Evolutionary conservation across 352 stramenopile species (phyloP).

Genomic region (Phytopythium kandeliae): DNA sequence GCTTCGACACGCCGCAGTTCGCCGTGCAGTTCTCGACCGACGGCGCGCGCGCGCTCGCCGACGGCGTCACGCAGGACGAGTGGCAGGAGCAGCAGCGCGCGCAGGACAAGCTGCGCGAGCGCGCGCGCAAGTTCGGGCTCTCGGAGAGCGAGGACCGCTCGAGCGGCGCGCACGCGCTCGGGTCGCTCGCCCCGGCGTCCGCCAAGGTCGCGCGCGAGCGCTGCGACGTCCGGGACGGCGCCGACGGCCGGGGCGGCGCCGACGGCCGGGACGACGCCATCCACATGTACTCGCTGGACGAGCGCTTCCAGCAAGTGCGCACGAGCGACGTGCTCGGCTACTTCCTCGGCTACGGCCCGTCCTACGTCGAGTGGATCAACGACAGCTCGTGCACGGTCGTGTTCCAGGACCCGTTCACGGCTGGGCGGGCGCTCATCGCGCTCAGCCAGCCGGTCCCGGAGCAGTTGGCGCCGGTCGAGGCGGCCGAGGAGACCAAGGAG

Average conservation of each 20-base stretch:
- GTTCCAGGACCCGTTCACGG: constrained; percentile 74
- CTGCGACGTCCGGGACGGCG: constrained; percentile 38
- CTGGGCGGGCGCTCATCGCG: constrained; percentile 53
- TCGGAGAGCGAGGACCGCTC: constrained; percentile 29
- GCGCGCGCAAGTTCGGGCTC: constrained; percentile 70
- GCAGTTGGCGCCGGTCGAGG: constrained; percentile 21
- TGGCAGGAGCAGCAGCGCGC: constrained; percentile 54
- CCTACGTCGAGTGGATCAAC: constrained; percentile 87
- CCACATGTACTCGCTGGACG: constrained; percentile 80
- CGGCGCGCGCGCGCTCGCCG: constrained; percentile 41
- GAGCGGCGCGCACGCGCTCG: constrained; percentile 9
- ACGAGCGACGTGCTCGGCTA: constrained; percentile 77
- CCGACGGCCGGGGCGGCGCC: too few species aligned
- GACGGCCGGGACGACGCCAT: constrained; percentile 62
- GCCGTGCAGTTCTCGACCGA: constrained; percentile 63
- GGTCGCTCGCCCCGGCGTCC: constrained; percentile 30
- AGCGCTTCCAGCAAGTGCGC: constrained; percentile 73
- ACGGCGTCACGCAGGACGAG: constrained; percentile 72
- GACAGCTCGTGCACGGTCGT: constrained; percentile 81
- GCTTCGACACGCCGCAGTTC: constrained; percentile 76
- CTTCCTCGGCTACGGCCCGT: constrained; percentile 72
- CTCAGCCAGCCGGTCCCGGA: constrained; percentile 41
- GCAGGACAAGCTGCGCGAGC: constrained; percentile 54
- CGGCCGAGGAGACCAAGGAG: constrained; percentile 5
- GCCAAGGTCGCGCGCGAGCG: constrained; percentile 57